Evolutionary conservation across 202 grass and related monocot genomes (phyloP).

Genomic region (Musa balbisiana): DNA sequence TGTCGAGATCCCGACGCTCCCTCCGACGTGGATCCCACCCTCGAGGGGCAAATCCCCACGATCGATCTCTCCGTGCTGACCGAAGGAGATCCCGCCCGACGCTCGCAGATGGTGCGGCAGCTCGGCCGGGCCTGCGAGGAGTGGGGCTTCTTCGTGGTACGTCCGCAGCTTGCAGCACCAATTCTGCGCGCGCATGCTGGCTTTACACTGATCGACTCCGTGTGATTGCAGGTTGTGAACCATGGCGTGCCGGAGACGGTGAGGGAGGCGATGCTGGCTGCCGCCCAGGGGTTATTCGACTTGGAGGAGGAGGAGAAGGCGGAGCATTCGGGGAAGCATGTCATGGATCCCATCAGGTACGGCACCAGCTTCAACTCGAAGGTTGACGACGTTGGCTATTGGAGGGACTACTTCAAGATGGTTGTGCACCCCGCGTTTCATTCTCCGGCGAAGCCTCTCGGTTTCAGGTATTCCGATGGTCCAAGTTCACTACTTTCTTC

Average conservation of each 20-base stretch:
- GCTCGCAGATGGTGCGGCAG: slow-evolving; percentile 27
- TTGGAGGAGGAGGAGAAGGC: slow-evolving; percentile 37
- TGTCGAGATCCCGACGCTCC: neutral
- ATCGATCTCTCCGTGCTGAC: slow-evolving; percentile 45
- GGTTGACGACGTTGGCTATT: slow-evolving; percentile 33
- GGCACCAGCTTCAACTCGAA: slow-evolving; percentile 52
- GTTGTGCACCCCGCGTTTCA: slow-evolving; percentile 58
- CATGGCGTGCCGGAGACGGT: slow-evolving; percentile 50
- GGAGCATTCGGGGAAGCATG: slow-evolving; percentile 22
- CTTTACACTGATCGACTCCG: too few relatives aligned
- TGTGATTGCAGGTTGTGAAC: slow-evolving; percentile 41
- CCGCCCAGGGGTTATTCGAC: slow-evolving; percentile 33
- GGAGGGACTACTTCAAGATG: slow-evolving; percentile 63
- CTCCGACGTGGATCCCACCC: neutral
- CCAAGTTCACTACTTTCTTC: neutral
- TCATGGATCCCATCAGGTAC: slow-evolving; percentile 45
- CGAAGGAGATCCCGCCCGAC: slow-evolving; percentile 32
- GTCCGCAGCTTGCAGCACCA: neutral
- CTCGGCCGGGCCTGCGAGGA: slow-evolving; percentile 59
- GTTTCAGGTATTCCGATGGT: slow-evolving; percentile 37
- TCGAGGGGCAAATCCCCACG: slow-evolving; percentile 33
- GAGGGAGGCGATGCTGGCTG: slow-evolving; percentile 27
- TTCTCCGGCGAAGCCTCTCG: slow-evolving; percentile 39
- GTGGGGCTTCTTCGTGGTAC: slow-evolving; percentile 89
- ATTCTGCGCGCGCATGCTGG: too few relatives aligned